phyloP scores from a whole-genome alignment of 2,329 filamentous ascomycete genomes.

The Penicillium sp. region DNA sequence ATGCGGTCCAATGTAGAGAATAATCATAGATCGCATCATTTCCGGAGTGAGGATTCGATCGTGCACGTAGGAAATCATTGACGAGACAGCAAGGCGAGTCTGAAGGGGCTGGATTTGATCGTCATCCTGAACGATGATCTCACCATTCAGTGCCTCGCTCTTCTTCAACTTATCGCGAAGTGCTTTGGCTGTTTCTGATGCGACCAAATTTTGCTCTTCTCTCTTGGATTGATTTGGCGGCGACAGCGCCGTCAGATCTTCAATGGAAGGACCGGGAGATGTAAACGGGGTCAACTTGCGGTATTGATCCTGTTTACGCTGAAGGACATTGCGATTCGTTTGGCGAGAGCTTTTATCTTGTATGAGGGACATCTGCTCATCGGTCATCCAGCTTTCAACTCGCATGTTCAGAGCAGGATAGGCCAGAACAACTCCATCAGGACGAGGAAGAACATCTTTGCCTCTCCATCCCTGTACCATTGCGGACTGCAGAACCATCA shows the following conservation, averaged over 20 bases:
- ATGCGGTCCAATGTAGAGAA: constrained; percentile 90
- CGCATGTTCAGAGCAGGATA: constrained; percentile 95
- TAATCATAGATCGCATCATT: constrained; percentile 99
- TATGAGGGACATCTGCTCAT: constrained; percentile 93
- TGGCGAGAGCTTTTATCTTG: constrained; percentile 71
- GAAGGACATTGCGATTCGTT: constrained; percentile 70
- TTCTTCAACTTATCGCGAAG: constrained; percentile 28
- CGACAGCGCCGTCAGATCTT: constrained; percentile 43
- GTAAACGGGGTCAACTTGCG: constrained; percentile 65
- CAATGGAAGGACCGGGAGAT: constrained; percentile 74
- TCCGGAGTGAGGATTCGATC: constrained; percentile 91
- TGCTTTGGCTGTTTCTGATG: constrained; percentile 18
- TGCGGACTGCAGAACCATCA: constrained; percentile 82
- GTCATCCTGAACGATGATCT: constrained; percentile 31
- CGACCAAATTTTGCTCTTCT: constrained; percentile 20
- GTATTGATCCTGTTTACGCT: constrained; percentile 84
- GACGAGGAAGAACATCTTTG: constrained; percentile 60
- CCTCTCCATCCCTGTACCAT: constrained; percentile 53
- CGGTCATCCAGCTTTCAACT: constrained; percentile 98
- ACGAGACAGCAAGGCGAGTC: constrained; percentile 87
- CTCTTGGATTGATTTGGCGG: constrained; percentile 13
- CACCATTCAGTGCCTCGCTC: constrained; percentile 31
- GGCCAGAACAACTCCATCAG: constrained; percentile 74
- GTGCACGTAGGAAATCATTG: constrained; percentile 98
- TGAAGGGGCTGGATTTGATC: constrained; percentile 52